Evolutionary conservation across 1,284 basidiomycete species (phyloP).

Genomic region (Apiotrichum brassicae): DNA sequence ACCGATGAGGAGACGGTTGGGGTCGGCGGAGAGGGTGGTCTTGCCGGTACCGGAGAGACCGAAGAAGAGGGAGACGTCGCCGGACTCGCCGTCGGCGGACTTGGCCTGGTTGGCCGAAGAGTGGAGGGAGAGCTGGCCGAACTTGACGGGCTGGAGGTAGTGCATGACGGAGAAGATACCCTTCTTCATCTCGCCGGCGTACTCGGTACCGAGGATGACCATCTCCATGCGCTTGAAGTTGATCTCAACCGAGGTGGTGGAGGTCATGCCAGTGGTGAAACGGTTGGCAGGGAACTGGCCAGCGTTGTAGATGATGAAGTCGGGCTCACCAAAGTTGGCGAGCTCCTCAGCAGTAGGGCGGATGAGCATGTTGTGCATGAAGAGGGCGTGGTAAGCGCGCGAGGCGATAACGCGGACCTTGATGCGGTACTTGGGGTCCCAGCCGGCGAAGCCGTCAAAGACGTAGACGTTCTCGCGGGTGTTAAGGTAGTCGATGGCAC

Average conservation of each 20-base stretch:
- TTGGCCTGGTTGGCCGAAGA: conserved; percentile 80
- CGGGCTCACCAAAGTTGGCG: conserved; percentile 91
- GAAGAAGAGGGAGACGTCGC: conserved; percentile 97
- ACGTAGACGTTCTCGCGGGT: conserved; percentile 99
- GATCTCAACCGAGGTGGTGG: conserved; percentile 97
- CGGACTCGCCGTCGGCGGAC: conserved; percentile 65
- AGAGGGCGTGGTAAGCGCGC: conserved; percentile 97
- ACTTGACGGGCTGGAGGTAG: conserved; percentile 98
- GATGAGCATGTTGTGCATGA: conserved; percentile 99
- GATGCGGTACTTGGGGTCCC: conserved; percentile 96
- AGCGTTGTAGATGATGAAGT: conserved; percentile 99
- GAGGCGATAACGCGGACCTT: conserved; percentile 99
- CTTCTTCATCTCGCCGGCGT: conserved; percentile 99
- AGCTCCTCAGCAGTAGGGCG: conserved; percentile 94
- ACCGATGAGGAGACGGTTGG: conserved; percentile 82
- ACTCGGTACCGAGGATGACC: conserved; percentile 99
- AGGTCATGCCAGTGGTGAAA: conserved; percentile 99
- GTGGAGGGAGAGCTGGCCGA: conserved; percentile 95
- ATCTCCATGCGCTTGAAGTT: conserved; percentile 99
- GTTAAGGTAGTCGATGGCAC: conserved; percentile 99
- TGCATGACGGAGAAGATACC: conserved; percentile 99
- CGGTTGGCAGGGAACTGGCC: conserved; percentile 99
- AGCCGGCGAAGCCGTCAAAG: conserved; percentile 92
- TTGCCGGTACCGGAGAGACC: conserved; percentile 98
- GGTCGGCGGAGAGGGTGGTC: conserved; percentile 92